These are phyloP conservation scores for Pseudogymnoascus sp. DNA, from an alignment of 2,329 filamentous ascomycete genomes.

Conservation along the genomic window DNA sequence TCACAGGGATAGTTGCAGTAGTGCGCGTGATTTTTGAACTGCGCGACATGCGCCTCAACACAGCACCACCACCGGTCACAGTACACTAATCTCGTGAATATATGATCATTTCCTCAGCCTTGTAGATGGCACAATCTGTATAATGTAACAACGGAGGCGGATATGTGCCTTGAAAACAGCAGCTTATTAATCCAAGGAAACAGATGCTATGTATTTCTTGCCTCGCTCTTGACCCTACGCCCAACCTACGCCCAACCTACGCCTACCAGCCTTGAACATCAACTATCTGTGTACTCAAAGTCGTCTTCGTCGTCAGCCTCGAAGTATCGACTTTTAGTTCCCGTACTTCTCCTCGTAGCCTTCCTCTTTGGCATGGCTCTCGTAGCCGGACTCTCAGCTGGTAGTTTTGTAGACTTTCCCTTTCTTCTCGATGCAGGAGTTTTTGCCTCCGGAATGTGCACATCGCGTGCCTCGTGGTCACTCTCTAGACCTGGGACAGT, in stretches of 20 bases:
- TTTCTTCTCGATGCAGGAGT: neutral
- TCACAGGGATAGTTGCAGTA: neutral
- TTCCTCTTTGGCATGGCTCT: conserved; percentile 10
- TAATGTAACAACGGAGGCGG: neutral
- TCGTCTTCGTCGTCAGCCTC: conserved; percentile 13
- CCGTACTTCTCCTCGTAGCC: conserved; percentile 13
- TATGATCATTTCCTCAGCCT: neutral
- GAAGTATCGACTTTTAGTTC: conserved; percentile 14
- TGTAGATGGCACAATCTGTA: neutral
- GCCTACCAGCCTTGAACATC: neutral
- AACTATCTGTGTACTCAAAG: neutral
- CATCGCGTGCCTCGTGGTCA: neutral
- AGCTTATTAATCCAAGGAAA: neutral
- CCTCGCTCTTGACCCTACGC: neutral
- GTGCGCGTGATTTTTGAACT: conserved; percentile 1
- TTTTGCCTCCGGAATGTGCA: neutral
- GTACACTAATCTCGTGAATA: neutral
- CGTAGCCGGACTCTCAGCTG: neutral
- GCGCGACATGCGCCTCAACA: neutral
- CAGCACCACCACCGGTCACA: neutral
- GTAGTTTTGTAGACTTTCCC: neutral
- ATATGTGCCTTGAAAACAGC: neutral
- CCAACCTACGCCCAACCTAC: neutral
- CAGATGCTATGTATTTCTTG: neutral
- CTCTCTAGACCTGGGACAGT: neutral